A percentile compares a stretch with the other conserved stretches of the same genome.
phyloP scores from a whole-genome alignment of 495 filamentous ascomycete genomes.

The Rhizodiscina lignyota region DNA sequence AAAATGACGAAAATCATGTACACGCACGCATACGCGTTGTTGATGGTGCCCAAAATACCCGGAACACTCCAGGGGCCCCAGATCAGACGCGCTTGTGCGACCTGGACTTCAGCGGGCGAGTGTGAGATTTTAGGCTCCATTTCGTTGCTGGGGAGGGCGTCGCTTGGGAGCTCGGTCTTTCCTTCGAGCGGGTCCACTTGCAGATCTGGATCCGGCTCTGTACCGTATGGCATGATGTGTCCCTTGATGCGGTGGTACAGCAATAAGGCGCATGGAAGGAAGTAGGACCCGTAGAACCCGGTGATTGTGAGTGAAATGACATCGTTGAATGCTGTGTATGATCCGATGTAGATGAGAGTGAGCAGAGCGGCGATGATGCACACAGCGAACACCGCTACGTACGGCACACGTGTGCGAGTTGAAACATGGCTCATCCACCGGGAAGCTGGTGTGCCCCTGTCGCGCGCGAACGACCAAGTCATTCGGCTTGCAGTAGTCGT shows the following conservation, averaged over 20 bases:
- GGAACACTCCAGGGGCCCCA: slow-evolving; percentile 8
- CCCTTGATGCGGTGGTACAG: slow-evolving; percentile 4
- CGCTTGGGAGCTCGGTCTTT: too few relatives aligned
- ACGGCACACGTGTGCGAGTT: neutral
- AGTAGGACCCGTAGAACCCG: slow-evolving; percentile 4
- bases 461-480: slow-evolving; percentile 7
- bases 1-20: slow-evolving; percentile 4
- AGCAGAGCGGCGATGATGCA: slow-evolving; percentile 1
- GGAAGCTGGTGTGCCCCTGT: slow-evolving; percentile 2
- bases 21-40: slow-evolving; percentile 5
- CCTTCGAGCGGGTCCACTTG: too few relatives aligned
- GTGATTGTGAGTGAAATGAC: slow-evolving; percentile 1
- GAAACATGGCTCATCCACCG: neutral
- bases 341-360: slow-evolving; percentile 5
- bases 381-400: neutral
- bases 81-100: neutral
- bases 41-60: slow-evolving; percentile 3
- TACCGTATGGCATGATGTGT: neutral
- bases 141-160: too few relatives aligned
- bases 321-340: slow-evolving; percentile 2
- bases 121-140: too few relatives aligned
- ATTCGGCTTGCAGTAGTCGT: slow-evolving; percentile 5
- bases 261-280: slow-evolving; percentile 1
- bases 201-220: too few relatives aligned
- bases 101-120: too few relatives aligned